phyloP scores from a whole-genome alignment of 164 flowering plant genomes.

The Berberis vulgaris region DNA sequence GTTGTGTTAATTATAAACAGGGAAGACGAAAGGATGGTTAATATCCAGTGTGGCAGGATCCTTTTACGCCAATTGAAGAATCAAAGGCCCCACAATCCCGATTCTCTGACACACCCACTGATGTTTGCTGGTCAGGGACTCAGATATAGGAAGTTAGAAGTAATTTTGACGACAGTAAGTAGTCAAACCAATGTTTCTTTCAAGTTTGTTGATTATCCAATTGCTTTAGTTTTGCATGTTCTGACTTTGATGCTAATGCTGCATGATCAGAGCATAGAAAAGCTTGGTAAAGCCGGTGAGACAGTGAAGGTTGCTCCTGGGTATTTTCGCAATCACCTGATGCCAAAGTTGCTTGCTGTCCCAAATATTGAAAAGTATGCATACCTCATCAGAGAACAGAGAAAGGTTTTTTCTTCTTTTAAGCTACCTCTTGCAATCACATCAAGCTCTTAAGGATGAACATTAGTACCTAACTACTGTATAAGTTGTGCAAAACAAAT shows the following conservation, averaged over 20 bases:
- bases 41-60: constrained; percentile 36
- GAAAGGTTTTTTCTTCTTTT: constrained; percentile 44
- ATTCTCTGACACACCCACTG: constrained; percentile 39
- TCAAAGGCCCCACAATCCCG: constrained; percentile 15
- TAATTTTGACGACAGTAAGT: constrained; percentile 83
- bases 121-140: constrained; percentile 62
- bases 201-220: no score
- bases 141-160: constrained; percentile 74
- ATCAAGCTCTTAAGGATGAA: not conserved
- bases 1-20: no score
- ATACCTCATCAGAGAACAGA: constrained; percentile 67
- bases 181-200: not conserved
- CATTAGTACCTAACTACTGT: no score
- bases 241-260: not conserved
- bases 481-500: no score
- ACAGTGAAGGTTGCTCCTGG: constrained; percentile 98
- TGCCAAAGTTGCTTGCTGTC: constrained; percentile 97
- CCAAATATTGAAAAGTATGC: constrained; percentile 90
- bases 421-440: not conserved
- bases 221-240: not conserved
- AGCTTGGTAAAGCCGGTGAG: constrained; percentile 95
- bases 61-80: constrained; percentile 37
- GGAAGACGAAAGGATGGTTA: constrained; percentile 32
- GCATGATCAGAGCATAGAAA: constrained; percentile 46
- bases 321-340: constrained; percentile 81